Evolutionary conservation across 2,329 filamentous ascomycete genomes (phyloP).

Genomic region (Pestalotiopsis sp.): DNA sequence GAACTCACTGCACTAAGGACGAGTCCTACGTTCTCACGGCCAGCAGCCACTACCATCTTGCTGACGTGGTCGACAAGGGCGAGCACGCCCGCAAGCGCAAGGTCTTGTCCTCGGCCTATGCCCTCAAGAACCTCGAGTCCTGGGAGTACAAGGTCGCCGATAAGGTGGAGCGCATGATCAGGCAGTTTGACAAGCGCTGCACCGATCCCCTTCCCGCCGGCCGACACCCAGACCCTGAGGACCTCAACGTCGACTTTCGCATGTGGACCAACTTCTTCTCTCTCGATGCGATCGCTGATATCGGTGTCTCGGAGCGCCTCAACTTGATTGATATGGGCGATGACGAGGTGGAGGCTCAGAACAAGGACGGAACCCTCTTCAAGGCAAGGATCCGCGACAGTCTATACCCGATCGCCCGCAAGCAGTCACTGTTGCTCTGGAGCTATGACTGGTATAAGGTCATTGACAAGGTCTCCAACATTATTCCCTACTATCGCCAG

Average conservation of each 20-base stretch:
- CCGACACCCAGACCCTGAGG: conserved; percentile 31
- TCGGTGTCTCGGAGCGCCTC: conserved; percentile 53
- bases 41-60: conserved; percentile 53
- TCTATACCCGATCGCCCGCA: conserved; percentile 51
- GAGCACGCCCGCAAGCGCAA: conserved; percentile 56
- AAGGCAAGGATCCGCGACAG: conserved; percentile 50
- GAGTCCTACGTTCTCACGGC: conserved; percentile 45
- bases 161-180: conserved; percentile 47
- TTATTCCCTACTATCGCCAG: conserved; percentile 46
- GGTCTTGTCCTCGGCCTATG: conserved; percentile 52
- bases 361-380: conserved; percentile 47
- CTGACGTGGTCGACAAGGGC: conserved; percentile 52
- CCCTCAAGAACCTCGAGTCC: conserved; percentile 53
- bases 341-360: conserved; percentile 44
- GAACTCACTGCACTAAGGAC: conserved; percentile 53
- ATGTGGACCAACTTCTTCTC: conserved; percentile 59
- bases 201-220: conserved; percentile 37
- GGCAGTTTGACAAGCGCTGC: conserved; percentile 43
- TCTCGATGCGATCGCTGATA: conserved; percentile 58
- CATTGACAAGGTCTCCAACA: conserved; percentile 47
- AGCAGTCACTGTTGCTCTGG: conserved; percentile 54
- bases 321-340: conserved; percentile 53
- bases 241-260: conserved; percentile 52
- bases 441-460: conserved; percentile 52
- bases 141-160: conserved; percentile 60